Percentiles rank a stretch among this genome's conserved stretches.
These are phyloP conservation scores for Saturnispora gosingensis DNA, from an alignment of 805 yeast genomes.

Conservation along the genomic window DNA sequence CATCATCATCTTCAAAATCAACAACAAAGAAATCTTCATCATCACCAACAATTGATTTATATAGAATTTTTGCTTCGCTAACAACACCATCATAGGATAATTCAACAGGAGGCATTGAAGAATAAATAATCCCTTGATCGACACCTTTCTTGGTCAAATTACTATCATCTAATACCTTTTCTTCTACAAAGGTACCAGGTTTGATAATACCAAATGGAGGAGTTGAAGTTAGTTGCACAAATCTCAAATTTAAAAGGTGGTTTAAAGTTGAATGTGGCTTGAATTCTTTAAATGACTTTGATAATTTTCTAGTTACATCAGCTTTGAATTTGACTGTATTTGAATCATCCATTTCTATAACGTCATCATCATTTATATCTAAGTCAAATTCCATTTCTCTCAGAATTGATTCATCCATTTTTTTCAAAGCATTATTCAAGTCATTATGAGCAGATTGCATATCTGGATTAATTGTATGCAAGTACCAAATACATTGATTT, in stretches of 20 bases:
- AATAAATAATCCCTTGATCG: slow-evolving; percentile 40
- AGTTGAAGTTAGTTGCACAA: slow-evolving; percentile 47
- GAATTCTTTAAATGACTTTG: slow-evolving; percentile 76
- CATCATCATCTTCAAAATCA: slow-evolving; percentile 91
- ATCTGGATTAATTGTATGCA: slow-evolving; percentile 66
- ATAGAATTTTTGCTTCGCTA: slow-evolving; percentile 68
- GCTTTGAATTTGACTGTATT: slow-evolving; percentile 9
- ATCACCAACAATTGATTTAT: slow-evolving; percentile 76
- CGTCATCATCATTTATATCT: slow-evolving; percentile 38
- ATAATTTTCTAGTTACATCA: slow-evolving; percentile 61
- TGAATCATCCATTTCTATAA: slow-evolving; percentile 30
- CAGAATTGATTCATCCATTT: slow-evolving; percentile 70
- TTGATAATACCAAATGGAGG: slow-evolving; percentile 48
- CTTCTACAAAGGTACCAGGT: slow-evolving; percentile 29
- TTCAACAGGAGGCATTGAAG: slow-evolving; percentile 70
- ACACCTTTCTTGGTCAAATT: slow-evolving; percentile 26
- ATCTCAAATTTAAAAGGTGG: slow-evolving; percentile 51
- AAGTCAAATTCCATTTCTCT: slow-evolving; percentile 63
- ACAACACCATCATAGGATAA: slow-evolving; percentile 87
- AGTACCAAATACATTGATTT: slow-evolving; percentile 88
- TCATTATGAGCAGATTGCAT: slow-evolving; percentile 58
- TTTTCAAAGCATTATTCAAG: slow-evolving; percentile 68
- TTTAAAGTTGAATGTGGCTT: slow-evolving; percentile 53
- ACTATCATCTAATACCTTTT: slow-evolving; percentile 1
- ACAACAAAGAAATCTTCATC: slow-evolving; percentile 95